These are phyloP conservation scores for Fraxinus excelsior DNA, from an alignment of 257 asterid genomes.

Conservation along the genomic window DNA sequence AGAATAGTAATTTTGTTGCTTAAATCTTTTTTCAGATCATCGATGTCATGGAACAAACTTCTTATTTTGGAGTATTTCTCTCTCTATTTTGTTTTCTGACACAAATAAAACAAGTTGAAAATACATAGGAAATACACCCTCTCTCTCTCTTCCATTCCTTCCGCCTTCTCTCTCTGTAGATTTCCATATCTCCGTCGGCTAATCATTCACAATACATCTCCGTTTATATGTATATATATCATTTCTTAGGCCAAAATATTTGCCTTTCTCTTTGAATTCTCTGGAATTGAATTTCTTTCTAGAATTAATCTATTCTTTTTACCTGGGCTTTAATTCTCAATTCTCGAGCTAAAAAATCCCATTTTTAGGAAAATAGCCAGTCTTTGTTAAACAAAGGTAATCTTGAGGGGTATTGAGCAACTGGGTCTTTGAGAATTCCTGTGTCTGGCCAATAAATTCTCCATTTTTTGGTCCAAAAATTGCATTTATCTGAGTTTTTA, in stretches of 20 bases:
- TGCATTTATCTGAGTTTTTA: slow-evolving; percentile 1
- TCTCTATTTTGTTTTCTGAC: no score
- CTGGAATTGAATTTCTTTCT: background rate
- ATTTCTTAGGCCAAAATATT: background rate
- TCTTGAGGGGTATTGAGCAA: slow-evolving; percentile 24
- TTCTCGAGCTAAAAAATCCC: background rate
- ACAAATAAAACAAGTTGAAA: no score
- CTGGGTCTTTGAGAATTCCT: slow-evolving; percentile 27
- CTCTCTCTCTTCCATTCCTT: background rate
- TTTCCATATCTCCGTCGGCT: background rate
- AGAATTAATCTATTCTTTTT: background rate
- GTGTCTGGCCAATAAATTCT: background rate
- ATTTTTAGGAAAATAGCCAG: background rate
- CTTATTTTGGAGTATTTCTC: no score
- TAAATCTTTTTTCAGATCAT: no score
- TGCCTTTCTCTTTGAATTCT: background rate
- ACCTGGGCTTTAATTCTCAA: background rate
- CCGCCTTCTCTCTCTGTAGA: background rate
- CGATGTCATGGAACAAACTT: background rate
- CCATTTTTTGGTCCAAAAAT: slow-evolving; percentile 17
- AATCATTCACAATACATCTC: background rate
- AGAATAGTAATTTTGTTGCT: background rate
- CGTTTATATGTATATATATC: background rate
- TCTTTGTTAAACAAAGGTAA: background rate
- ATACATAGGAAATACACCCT: background rate